These are phyloP conservation scores for Jatropha curcas DNA, from an alignment of 345 rosid species.

Conservation along the genomic window DNA sequence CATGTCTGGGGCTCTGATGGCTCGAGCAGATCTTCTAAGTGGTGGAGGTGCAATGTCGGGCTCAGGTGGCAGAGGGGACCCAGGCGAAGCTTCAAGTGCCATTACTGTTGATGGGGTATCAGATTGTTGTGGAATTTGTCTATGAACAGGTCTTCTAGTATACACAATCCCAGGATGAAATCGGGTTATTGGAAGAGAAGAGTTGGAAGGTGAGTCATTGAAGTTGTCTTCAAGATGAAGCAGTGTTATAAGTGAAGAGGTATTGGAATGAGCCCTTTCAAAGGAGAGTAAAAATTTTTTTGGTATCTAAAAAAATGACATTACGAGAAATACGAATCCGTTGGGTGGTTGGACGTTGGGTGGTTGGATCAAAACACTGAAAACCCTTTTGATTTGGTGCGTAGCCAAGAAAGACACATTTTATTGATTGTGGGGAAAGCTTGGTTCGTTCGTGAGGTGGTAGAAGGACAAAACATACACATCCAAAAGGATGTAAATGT, in stretches of 20 bases:
- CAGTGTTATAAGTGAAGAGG: too few relatives aligned
- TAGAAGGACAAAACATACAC: background rate
- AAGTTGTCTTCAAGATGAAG: background rate
- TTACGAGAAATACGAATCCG: background rate
- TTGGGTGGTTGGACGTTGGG: too few relatives aligned
- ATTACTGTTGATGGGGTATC: too few relatives aligned
- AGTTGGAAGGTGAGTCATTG: background rate
- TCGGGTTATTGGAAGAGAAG: background rate
- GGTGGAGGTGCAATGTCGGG: background rate
- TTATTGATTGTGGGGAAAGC: background rate
- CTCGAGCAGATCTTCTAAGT: background rate
- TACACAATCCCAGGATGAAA: background rate
- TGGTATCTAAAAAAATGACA: background rate
- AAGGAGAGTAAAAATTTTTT: background rate
- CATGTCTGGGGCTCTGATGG: background rate
- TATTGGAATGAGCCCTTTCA: too few relatives aligned
- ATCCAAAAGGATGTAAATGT: background rate
- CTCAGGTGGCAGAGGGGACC: background rate
- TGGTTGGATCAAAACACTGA: background rate
- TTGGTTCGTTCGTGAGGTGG: background rate
- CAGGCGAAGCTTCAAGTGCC: rapidly evolving
- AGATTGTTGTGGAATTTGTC: too few relatives aligned
- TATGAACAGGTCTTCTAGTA: too few relatives aligned
- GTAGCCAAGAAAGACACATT: background rate
- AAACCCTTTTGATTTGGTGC: background rate